These are phyloP conservation scores for Aspergillus niger DNA, from an alignment of 2,329 filamentous ascomycete species.

Conservation along the genomic window DNA sequence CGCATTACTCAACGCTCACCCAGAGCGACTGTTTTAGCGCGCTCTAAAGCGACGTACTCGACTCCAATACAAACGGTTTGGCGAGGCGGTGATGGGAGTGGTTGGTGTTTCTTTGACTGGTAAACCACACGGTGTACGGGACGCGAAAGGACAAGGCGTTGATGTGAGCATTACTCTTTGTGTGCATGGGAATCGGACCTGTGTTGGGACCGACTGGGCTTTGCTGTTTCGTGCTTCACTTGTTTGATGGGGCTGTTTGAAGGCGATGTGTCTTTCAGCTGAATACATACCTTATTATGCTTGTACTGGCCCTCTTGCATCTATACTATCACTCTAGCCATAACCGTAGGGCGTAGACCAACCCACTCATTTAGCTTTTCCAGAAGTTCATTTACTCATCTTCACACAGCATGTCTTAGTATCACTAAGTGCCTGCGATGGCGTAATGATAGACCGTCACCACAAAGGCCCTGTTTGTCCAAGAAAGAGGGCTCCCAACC, in stretches of 20 bases:
- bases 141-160: slow-evolving; percentile 15
- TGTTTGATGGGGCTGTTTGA: slow-evolving; percentile 3
- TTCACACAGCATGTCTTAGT: no score
- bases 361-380: no score
- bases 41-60: not conserved
- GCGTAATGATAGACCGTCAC: no score
- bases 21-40: not conserved
- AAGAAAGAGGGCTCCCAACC: no score
- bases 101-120: not conserved
- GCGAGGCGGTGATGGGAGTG: not conserved
- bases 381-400: no score
- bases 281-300: slow-evolving; percentile 6
- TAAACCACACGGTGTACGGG: slow-evolving; percentile 12
- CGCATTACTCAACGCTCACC: not conserved
- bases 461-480: no score
- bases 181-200: not conserved
- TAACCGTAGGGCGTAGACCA: not conserved
- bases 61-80: not conserved
- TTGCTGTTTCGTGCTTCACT: slow-evolving; percentile 12
- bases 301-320: not conserved
- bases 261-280: not conserved
- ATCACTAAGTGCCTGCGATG: no score
- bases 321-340: not conserved
- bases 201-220: slow-evolving; percentile 9
- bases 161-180: slow-evolving; percentile 6